phyloP scores from a whole-genome alignment of 2,329 filamentous ascomycete genomes.

The Lecanoromycetidae sp. region DNA sequence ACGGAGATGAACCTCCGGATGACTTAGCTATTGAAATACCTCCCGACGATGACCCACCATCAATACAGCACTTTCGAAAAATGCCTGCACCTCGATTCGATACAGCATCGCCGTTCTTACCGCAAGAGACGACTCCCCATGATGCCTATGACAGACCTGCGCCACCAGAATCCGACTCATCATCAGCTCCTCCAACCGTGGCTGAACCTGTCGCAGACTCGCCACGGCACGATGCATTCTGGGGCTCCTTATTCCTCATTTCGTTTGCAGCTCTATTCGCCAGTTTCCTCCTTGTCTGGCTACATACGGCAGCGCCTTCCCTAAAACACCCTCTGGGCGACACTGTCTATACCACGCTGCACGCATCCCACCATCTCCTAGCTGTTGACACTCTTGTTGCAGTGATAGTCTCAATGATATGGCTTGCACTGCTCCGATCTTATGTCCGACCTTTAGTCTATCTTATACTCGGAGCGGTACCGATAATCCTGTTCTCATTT shows the following conservation, averaged over 20 bases:
- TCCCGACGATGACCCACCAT: slow-evolving; percentile 40
- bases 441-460: slow-evolving; percentile 78
- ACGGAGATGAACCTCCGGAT: slow-evolving; percentile 31
- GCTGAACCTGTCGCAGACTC: slow-evolving; percentile 52
- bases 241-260: slow-evolving; percentile 81
- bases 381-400: slow-evolving; percentile 87
- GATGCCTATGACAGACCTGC: slow-evolving; percentile 33
- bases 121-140: slow-evolving; percentile 42
- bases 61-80: slow-evolving; percentile 45
- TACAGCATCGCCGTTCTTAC: slow-evolving; percentile 33
- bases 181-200: slow-evolving; percentile 45
- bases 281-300: slow-evolving; percentile 76
- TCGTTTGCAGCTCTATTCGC: slow-evolving; percentile 72
- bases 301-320: slow-evolving; percentile 66
- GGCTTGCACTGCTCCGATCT: slow-evolving; percentile 77
- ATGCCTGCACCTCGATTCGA: slow-evolving; percentile 27
- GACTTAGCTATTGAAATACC: slow-evolving; percentile 24
- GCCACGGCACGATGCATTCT: slow-evolving; percentile 79
- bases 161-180: slow-evolving; percentile 37
- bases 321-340: slow-evolving; percentile 68
- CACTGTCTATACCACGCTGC: slow-evolving; percentile 83
- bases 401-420: slow-evolving; percentile 73
- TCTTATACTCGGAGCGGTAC: slow-evolving; percentile 70
- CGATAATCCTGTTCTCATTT: slow-evolving; percentile 75
- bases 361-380: slow-evolving; percentile 77